These are phyloP conservation scores for Gaeumannomyces tritici DNA, from an alignment of 2,329 filamentous ascomycete genomes.

Conservation along the genomic window DNA sequence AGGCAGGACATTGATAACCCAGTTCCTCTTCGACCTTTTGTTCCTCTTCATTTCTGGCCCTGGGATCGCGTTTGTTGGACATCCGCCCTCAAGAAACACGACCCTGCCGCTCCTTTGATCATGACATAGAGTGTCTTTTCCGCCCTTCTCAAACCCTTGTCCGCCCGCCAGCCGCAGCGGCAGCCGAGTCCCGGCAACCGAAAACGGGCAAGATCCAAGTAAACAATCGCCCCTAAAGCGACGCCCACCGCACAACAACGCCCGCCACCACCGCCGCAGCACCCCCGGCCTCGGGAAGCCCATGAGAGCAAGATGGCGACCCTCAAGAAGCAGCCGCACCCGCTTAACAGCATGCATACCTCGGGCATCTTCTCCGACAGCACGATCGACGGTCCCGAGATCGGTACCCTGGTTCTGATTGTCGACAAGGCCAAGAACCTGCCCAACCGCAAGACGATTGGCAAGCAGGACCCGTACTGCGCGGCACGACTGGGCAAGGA, in stretches of 20 bases:
- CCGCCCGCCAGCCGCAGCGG: neutral
- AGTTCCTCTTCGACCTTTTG: neutral
- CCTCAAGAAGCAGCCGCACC: slow-evolving; percentile 39
- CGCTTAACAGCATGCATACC: slow-evolving; percentile 62
- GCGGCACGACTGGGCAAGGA: slow-evolving; percentile 90
- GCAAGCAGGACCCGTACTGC: slow-evolving; percentile 97
- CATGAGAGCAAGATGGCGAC: slow-evolving; percentile 30
- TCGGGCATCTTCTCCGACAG: slow-evolving; percentile 93
- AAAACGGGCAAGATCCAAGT: neutral
- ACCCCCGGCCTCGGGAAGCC: neutral
- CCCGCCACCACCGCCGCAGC: neutral
- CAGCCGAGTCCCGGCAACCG: neutral
- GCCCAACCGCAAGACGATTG: slow-evolving; percentile 93
- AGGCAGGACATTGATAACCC: neutral
- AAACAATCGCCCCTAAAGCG: neutral
- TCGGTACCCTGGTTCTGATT: slow-evolving; percentile 86
- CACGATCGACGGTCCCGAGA: slow-evolving; percentile 83
- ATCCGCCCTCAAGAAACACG: neutral
- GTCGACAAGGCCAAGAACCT: slow-evolving; percentile 95
- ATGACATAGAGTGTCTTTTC: neutral
- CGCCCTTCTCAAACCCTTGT: neutral
- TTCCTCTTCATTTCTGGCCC: neutral
- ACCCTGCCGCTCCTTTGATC: neutral
- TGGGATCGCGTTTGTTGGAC: neutral
- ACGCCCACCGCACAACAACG: neutral